Percentiles rank a stretch among this genome's conserved stretches.
Conservation (phyloP, 805 yeast genomes). For the Candida vartiovaarae region DNA sequence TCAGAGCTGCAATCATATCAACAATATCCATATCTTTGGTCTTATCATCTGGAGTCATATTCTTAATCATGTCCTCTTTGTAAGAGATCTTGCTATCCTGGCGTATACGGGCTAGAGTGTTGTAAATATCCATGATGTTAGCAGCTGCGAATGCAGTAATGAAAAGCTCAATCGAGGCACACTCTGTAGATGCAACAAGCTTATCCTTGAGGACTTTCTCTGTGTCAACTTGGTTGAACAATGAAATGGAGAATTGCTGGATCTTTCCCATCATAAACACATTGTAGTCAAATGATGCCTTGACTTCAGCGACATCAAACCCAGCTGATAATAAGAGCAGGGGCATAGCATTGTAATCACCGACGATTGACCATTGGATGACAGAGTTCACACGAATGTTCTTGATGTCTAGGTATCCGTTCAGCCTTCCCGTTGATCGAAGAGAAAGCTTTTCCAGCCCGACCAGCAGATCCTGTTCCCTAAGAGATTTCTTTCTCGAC, state of each 20-base stretch:
- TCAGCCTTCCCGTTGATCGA: slow-evolving; percentile 68
- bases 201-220: slow-evolving; percentile 48
- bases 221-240: slow-evolving; percentile 60
- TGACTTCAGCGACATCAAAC: slow-evolving; percentile 46
- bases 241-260: slow-evolving; percentile 39
- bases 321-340: slow-evolving; percentile 56
- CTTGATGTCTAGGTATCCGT: slow-evolving; percentile 53
- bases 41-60: slow-evolving; percentile 20
- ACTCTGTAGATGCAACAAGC: slow-evolving; percentile 42
- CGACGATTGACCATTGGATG: slow-evolving; percentile 58
- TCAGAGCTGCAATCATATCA: slow-evolving; percentile 33
- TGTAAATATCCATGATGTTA: slow-evolving; percentile 69
- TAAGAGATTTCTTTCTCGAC: slow-evolving; percentile 55
- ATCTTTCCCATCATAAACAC: slow-evolving; percentile 63
- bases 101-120: slow-evolving; percentile 60
- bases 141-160: slow-evolving; percentile 84
- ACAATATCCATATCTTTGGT: slow-evolving; percentile 19
- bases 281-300: slow-evolving; percentile 78
- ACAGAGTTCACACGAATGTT: slow-evolving; percentile 53
- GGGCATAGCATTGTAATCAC: slow-evolving; percentile 48
- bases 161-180: slow-evolving; percentile 51
- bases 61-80: slow-evolving; percentile 64
- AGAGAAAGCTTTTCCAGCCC: slow-evolving; percentile 49
- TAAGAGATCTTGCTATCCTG: slow-evolving; percentile 71
- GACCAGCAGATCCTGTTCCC: slow-evolving; percentile 64